Percentiles rank a stretch among this genome's conserved stretches.
Evolutionary conservation across 306 rosid species (phyloP).

Genomic region (Dryas octopetala): DNA sequence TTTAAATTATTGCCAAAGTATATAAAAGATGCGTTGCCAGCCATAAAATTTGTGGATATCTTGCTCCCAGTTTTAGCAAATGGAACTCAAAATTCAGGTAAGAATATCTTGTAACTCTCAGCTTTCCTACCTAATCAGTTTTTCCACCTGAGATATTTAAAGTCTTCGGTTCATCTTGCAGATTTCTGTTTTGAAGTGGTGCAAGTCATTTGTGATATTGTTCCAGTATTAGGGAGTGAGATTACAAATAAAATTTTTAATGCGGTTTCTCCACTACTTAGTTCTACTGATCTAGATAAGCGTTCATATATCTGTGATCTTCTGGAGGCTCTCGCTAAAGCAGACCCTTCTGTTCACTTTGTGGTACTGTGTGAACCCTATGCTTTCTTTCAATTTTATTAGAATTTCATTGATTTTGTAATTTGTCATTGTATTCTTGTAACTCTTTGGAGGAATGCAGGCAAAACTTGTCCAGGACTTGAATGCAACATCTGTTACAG

Average conservation of each 20-base stretch:
- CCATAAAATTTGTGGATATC: slow-evolving; percentile 63
- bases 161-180: slow-evolving; percentile 38
- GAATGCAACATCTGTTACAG: slow-evolving; percentile 64
- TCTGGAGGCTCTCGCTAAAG: slow-evolving; percentile 64
- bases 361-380: slow-evolving; percentile 51
- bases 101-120: slow-evolving; percentile 21
- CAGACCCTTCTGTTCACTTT: slow-evolving; percentile 51
- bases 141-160: slow-evolving; percentile 24
- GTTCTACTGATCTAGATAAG: slow-evolving; percentile 60
- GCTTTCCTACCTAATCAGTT: background rate
- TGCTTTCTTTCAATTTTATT: slow-evolving; percentile 16
- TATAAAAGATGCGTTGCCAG: slow-evolving; percentile 53
- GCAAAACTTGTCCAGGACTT: slow-evolving; percentile 67
- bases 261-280: slow-evolving; percentile 62
- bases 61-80: slow-evolving; percentile 61
- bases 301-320: slow-evolving; percentile 71
- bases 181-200: slow-evolving; percentile 59
- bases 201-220: slow-evolving; percentile 55
- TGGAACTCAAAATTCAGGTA: slow-evolving; percentile 61
- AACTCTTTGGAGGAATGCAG: slow-evolving; percentile 39
- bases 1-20: slow-evolving; percentile 65
- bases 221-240: slow-evolving; percentile 58
- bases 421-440: slow-evolving; percentile 16
- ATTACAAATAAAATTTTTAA: slow-evolving; percentile 55
- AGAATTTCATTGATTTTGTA: slow-evolving; percentile 4